Evolutionary conservation across 78 protist species (phyloP), one percentile per base, ranked within the genome.

Genomic region (Pigoraptor vietnamica): DNA sequence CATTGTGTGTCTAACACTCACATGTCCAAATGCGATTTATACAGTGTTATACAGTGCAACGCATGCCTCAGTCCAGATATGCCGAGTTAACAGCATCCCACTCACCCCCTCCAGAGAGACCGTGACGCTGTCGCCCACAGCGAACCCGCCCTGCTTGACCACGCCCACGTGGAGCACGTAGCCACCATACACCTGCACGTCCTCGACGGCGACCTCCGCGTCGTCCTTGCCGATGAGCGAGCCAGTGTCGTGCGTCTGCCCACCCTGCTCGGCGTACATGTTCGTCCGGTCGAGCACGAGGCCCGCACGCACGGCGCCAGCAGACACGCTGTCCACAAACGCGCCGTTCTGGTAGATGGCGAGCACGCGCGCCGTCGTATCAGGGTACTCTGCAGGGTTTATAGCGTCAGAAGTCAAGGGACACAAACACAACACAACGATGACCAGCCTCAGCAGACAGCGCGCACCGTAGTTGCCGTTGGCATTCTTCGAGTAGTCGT

Each of bases 241-340:
- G 87, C 99, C 99, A 9, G 91, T 90, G 96, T 98, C 99, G 81
- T 81, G 93, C 40, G 96, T 94, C 96, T 98, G 99, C 25, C 99
- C 99, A 39, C 99, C 99, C 33, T 93, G 92, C 95, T 97, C 99
- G 39, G 98, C 97, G 93, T 98, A 98, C 91, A 97, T 97, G 94
- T 91, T 89, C 34, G 99, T 96, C 90, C 38, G 2, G 92, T 96
- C 98, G 40, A 95, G 92, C 24, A 98, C 90, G 34, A 97, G 37
- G 84, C 98, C 98, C 6, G 14, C 87, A 0, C 32, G 40, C 79
- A 35, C 56, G 55, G 25, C 40, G 29, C 37, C 40, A 1, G 37
- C 82, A 32, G 33, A 67, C 40, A 91, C 40, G 0, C 37, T n/a
- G 24, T 93, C 92, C 34, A 95, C 92, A 90, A 97, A 96, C n/a